Evolutionary conservation across 2,329 filamentous ascomycete species (phyloP).

Genomic region (Thelonectria olida): DNA sequence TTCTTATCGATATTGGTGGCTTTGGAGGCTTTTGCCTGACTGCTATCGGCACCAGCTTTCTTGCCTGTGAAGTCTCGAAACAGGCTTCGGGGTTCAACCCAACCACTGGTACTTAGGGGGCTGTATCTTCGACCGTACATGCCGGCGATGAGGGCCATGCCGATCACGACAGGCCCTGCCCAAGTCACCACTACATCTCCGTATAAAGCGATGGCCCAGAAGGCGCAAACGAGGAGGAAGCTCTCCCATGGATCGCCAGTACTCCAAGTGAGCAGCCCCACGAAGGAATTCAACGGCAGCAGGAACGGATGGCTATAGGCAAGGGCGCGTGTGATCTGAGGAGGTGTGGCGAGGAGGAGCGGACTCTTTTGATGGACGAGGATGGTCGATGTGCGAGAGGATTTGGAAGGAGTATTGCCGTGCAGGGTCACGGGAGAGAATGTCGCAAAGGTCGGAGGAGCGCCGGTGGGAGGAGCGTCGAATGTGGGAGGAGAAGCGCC

Average conservation of each 20-base stretch:
- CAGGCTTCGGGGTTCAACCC: slow-evolving; percentile 60
- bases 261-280: slow-evolving; percentile 91
- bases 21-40: slow-evolving; percentile 38
- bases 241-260: slow-evolving; percentile 96
- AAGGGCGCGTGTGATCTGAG: slow-evolving; percentile 91
- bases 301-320: slow-evolving; percentile 97
- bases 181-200: slow-evolving; percentile 83
- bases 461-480: slow-evolving; percentile 46
- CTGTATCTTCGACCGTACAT: slow-evolving; percentile 95
- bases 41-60: slow-evolving; percentile 25
- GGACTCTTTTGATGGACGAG: slow-evolving; percentile 98
- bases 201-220: slow-evolving; percentile 89
- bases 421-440: slow-evolving; percentile 88
- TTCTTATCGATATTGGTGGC: slow-evolving; percentile 36
- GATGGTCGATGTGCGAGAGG: slow-evolving; percentile 83
- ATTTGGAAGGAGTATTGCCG: slow-evolving; percentile 67
- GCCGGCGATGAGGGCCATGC: slow-evolving; percentile 81
- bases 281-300: slow-evolving; percentile 85
- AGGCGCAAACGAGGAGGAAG: slow-evolving; percentile 84
- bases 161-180: slow-evolving; percentile 84
- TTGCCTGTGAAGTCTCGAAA: slow-evolving; percentile 41
- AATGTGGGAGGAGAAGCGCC: slow-evolving; percentile 46
- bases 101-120: slow-evolving; percentile 85
- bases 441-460: slow-evolving; percentile 80
- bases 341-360: slow-evolving; percentile 89